phyloP scores from a whole-genome alignment of 352 stramenopile species.

The Pythium apleroticum region DNA sequence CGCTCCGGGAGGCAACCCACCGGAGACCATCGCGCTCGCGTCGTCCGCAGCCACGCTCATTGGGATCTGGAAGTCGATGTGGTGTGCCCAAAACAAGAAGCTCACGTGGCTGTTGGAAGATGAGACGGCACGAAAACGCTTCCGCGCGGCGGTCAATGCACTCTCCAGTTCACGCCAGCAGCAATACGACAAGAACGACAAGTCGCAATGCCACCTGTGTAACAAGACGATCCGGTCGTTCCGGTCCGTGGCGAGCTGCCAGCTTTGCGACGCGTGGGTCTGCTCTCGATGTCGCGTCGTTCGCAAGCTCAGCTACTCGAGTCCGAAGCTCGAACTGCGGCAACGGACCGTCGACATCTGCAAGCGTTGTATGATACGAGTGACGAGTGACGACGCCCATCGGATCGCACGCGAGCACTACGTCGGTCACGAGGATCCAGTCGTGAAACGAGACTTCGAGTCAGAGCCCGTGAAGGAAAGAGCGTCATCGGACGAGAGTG shows the following conservation, averaged over 20 bases:
- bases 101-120: constrained; percentile 23
- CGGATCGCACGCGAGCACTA: constrained; percentile 18
- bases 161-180: too few species aligned
- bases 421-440: background rate
- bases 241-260: constrained; percentile 7
- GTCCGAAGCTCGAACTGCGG: background rate
- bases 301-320: constrained; percentile 7
- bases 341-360: constrained; percentile 17
- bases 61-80: constrained; percentile 29
- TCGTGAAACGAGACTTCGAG: background rate
- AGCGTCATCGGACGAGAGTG: background rate
- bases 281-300: constrained; percentile 16
- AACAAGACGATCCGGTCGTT: constrained; percentile 17
- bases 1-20: constrained; percentile 25
- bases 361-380: constrained; percentile 13
- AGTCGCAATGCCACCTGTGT: background rate
- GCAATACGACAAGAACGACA: background rate
- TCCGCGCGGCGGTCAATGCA: too few species aligned
- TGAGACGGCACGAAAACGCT: background rate
- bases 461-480: background rate
- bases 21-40: constrained; percentile 24
- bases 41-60: constrained; percentile 26
- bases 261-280: constrained; percentile 16
- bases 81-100: constrained; percentile 37
- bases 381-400: constrained; percentile 6